Base-by-base conservation (phyloP, 2,329 filamentous ascomycete genomes). In the Orbilia brochopaga region DNA sequence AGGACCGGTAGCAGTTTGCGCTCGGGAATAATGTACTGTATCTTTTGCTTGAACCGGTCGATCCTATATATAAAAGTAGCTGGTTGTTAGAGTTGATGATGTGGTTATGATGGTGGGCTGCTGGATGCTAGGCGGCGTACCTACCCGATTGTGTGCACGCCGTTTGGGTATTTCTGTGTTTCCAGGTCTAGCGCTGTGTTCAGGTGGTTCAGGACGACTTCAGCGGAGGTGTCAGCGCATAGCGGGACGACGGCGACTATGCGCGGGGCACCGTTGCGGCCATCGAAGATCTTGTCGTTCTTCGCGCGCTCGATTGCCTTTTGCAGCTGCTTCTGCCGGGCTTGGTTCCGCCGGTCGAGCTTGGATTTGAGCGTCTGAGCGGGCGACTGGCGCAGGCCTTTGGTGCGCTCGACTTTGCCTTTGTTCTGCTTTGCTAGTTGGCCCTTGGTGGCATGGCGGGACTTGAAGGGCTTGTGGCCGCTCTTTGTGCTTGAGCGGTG, bases 311-410 rank as follows among this genome's bases (percentile, higher is more conserved):
- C 91, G 78, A 88, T 88, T 78, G 92, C 87, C 81, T 97, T 97
- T 76, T 87, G 84, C 73, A 90, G 82, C 77, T 93, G 90, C 79
- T 89, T 88, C 83, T 99, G 94, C 80, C 93, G 93, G 76, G 91
- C 90, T 82, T 96, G 91, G 80, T 99, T 97, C 77, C 91, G 88
- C 70, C 94, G 89, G 80, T 96, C 92, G 79, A 99, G 86, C 81
- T 97, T 99, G 69, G 92, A 96, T 90, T 97, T 93, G 81, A 97
- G 87, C 82, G 96, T 91, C 79, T 99, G 94, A 79, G 96, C 91
- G 62, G 91, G 91, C 15, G 93, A 96, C 80, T 91, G 95, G 78
- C 93, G 87, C 76, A 88, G 88, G 77, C 85, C 86, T 78, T 96
- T 90, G 11, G 50, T 54, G 19, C 76, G 75, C 32, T 77, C 75